Conservation (phyloP, 2,329 filamentous ascomycete species). For the Monilinia fructigena region DNA sequence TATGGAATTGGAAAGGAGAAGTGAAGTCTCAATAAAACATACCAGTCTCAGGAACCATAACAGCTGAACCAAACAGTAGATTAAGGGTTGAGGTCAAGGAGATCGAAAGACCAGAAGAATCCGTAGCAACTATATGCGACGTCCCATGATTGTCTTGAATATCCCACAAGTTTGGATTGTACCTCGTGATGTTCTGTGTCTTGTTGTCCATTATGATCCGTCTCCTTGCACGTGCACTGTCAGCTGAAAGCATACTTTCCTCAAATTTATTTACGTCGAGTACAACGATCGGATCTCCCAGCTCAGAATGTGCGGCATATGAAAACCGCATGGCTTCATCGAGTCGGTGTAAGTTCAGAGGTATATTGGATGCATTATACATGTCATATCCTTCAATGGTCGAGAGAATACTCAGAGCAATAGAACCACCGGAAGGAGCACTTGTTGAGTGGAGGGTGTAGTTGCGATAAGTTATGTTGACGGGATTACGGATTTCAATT, state of each 20-base stretch:
- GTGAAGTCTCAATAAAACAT: conserved; percentile 27
- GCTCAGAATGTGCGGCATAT: conserved; percentile 73
- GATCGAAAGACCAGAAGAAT: conserved; percentile 71
- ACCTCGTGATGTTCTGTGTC: conserved; percentile 71
- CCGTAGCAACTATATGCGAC: conserved; percentile 70
- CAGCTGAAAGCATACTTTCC: conserved; percentile 61
- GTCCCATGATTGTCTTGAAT: conserved; percentile 70
- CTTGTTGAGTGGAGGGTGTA: conserved; percentile 68
- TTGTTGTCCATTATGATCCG: conserved; percentile 66
- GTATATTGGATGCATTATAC: conserved; percentile 46
- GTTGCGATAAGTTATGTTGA: conserved; percentile 64
- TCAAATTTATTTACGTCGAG: conserved; percentile 62
- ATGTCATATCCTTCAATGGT: conserved; percentile 68
- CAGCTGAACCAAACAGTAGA: conserved; percentile 74
- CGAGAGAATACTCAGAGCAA: conserved; percentile 68
- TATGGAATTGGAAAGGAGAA: not conserved
- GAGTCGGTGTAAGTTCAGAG: conserved; percentile 76
- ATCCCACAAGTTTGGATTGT: conserved; percentile 68
- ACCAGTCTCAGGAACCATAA: conserved; percentile 84
- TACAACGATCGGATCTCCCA: conserved; percentile 82
- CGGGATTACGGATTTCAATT: conserved; percentile 60
- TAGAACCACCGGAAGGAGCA: conserved; percentile 74
- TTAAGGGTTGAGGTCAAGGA: conserved; percentile 87
- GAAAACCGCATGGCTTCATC: conserved; percentile 88
- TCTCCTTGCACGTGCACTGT: conserved; percentile 59